phyloP scores from a whole-genome alignment of 1,284 basidiomycete species.

The Ustilago crameri region DNA sequence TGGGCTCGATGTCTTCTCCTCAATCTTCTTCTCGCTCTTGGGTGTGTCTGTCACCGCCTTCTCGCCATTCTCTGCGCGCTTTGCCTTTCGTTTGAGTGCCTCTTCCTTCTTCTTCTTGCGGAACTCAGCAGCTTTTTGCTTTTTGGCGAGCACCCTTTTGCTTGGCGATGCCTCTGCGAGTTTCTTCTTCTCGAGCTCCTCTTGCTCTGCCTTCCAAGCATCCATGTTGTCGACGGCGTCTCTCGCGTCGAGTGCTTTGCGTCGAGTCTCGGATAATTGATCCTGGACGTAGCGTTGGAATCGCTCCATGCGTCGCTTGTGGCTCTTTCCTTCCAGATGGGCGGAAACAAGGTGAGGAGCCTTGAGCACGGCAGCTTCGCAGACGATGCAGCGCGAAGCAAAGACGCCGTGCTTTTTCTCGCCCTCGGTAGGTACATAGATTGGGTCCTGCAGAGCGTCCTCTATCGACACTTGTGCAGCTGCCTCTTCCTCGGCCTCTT shows the following conservation, averaged over 20 bases:
- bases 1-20: slow-evolving; percentile 1
- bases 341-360: slow-evolving; percentile 23
- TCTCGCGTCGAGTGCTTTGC: slow-evolving; percentile 31
- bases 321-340: slow-evolving; percentile 36
- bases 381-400: slow-evolving; percentile 40
- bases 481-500: slow-evolving; percentile 12
- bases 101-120: slow-evolving; percentile 33
- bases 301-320: slow-evolving; percentile 39
- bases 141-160: slow-evolving; percentile 24
- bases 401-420: slow-evolving; percentile 44
- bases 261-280: slow-evolving; percentile 22
- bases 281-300: slow-evolving; percentile 31
- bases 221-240: slow-evolving; percentile 49
- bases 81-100: slow-evolving; percentile 21
- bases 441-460: slow-evolving; percentile 36
- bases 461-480: slow-evolving; percentile 37
- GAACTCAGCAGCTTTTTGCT: slow-evolving; percentile 34
- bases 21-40: neutral
- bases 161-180: slow-evolving; percentile 23
- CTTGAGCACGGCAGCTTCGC: slow-evolving; percentile 43
- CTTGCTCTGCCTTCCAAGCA: slow-evolving; percentile 26
- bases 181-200: slow-evolving; percentile 19
- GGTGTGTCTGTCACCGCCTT: neutral
- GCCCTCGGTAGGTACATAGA: slow-evolving; percentile 43
- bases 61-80: slow-evolving; percentile 1